phyloP scores from a whole-genome alignment of 139 green algal species.

The Chlorella sp. region DNA sequence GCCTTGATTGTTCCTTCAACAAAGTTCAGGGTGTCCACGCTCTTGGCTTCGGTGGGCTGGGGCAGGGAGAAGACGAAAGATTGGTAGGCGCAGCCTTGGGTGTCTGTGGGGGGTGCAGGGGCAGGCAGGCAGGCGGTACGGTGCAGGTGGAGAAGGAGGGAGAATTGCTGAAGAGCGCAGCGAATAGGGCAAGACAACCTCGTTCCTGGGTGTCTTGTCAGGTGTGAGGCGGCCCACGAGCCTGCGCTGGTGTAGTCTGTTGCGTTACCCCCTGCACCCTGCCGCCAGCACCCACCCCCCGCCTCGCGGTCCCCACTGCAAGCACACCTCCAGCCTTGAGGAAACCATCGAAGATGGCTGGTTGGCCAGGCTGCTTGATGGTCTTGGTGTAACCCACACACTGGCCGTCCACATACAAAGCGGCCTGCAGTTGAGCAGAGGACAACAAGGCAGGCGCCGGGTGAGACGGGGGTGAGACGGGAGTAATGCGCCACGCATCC shows the following conservation, averaged over 20 bases:
- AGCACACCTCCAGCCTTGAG: background rate
- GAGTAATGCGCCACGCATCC: too few relatives aligned
- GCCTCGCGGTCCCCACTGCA: too few relatives aligned
- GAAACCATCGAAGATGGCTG: background rate
- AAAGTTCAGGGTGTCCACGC: background rate
- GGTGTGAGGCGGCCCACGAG: too few relatives aligned
- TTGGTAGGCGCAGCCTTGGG: background rate
- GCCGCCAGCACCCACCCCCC: too few relatives aligned
- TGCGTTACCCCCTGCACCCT: too few relatives aligned
- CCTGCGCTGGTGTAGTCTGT: too few relatives aligned
- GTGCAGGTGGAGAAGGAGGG: too few relatives aligned
- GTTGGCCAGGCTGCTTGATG: background rate
- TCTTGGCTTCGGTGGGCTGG: background rate
- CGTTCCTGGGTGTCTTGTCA: too few relatives aligned
- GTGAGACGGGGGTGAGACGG: too few relatives aligned
- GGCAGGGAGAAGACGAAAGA: slow-evolving; percentile 8
- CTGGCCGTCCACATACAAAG: background rate
- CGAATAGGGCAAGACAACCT: too few relatives aligned
- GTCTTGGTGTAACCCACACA: background rate
- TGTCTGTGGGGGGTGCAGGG: background rate
- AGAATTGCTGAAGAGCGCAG: too few relatives aligned
- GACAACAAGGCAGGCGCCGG: background rate
- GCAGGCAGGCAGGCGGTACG: too few relatives aligned
- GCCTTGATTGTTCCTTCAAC: background rate
- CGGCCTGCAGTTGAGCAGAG: background rate